Percentiles rank a stretch among this genome's conserved stretches.
Evolutionary conservation across 192 early-diverging fungal species (phyloP).

Genomic region (Coemansia sp.): DNA sequence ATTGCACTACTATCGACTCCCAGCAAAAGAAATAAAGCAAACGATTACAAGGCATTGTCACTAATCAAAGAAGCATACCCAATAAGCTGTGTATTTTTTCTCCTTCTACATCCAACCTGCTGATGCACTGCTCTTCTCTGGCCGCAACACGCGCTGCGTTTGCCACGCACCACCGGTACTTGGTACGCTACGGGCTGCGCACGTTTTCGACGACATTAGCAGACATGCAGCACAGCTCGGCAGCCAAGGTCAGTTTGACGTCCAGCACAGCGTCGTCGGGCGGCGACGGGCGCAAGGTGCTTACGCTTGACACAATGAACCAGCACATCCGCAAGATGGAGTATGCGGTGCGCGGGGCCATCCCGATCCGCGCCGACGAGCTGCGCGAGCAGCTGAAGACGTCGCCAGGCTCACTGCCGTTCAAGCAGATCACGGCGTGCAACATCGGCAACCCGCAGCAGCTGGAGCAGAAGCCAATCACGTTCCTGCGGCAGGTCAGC

Average conservation of each 20-base stretch:
- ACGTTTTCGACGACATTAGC: slow-evolving; percentile 26
- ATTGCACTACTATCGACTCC: too few species aligned
- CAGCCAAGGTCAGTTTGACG: slow-evolving; percentile 8
- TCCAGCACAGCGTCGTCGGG: slow-evolving; percentile 5
- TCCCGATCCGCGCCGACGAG: slow-evolving; percentile 90
- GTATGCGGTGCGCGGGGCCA: slow-evolving; percentile 94
- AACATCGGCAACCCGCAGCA: slow-evolving; percentile 96
- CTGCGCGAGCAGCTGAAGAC: slow-evolving; percentile 57
- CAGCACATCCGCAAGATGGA: slow-evolving; percentile 70
- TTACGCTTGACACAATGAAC: slow-evolving; percentile 71
- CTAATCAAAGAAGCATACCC: too few species aligned
- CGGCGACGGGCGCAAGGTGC: slow-evolving; percentile 52
- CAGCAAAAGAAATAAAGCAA: too few species aligned
- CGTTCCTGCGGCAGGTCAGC: slow-evolving; percentile 94
- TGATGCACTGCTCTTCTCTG: slow-evolving; percentile 12
- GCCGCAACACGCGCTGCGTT: slow-evolving; percentile 13
- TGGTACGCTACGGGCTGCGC: slow-evolving; percentile 7
- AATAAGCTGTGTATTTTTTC: too few species aligned
- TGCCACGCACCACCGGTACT: slow-evolving; percentile 3
- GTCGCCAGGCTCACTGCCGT: slow-evolving; percentile 57
- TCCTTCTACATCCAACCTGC: too few species aligned
- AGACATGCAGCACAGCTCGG: neutral
- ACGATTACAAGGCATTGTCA: too few species aligned
- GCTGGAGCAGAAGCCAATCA: slow-evolving; percentile 85
- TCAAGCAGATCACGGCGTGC: slow-evolving; percentile 68